Evolutionary conservation across 441 rosid genomes (phyloP), one percentile per base, ranked within the genome.

Genomic region (Cnidoscolus chayamansa): DNA sequence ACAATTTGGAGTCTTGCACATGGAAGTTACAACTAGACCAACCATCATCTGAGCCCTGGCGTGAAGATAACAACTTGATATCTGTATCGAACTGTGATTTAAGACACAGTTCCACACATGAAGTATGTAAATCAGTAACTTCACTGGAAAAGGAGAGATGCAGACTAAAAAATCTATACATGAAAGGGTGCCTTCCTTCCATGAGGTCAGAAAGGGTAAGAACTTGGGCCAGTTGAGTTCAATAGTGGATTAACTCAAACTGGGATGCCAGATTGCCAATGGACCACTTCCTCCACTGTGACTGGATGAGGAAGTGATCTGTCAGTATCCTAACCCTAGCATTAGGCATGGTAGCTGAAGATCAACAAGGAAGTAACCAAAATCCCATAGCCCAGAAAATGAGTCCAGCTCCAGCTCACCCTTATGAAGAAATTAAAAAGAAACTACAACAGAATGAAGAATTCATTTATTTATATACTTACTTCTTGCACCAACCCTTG

Each of bases 401-500:
- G 25, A 25, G 25, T 25, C 63, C 55, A 40, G 63, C 40, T 56
- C 62, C 62, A 56, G 17, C 47, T 13, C 25, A 61, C 20, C n/a
- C 48, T 8, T 37, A 51, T 20, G 45, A 54, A 56, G 19, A 2
- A 2, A 20, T 7, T n/a, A 55, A 54, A 30, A 40, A 51, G 63
- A 61, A 72, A 59, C 16, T 69, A 25, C 25, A 65, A 74, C 66
- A 72, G 16, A 56, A 37, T 19, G 50, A 12, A n/a, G 76, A 65
- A 40, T 35, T 35, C 45, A 40, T 40, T 40, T 4, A 40, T 40
- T 40, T 5, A 6, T 40, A 40, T 40, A 87, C 97, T 92, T 90
- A 96, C 99, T 81, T 93, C 97, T 83, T 91, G 96, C 80, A 88
- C 88, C 80, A 93, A 76, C 69, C 99, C 99, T 76, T 96, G 98